Conservation (phyloP, 176 grass and related monocot genomes). For the Avena atlantica region DNA sequence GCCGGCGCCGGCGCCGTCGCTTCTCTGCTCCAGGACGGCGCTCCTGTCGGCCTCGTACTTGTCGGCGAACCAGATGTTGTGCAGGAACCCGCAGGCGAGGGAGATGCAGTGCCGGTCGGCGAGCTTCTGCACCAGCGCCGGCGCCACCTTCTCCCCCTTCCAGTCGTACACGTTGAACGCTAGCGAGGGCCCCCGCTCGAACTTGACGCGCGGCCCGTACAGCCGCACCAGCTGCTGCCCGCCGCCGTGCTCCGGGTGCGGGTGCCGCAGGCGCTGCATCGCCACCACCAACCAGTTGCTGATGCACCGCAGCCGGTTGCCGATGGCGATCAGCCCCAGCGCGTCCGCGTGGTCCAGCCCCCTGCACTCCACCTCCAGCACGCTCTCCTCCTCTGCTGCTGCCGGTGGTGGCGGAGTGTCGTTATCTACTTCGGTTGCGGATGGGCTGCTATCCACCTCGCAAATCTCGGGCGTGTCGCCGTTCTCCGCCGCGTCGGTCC, state of each 20-base stretch:
- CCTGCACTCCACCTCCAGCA: slow-evolving; percentile 71
- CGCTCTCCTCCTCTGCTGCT: slow-evolving; percentile 14
- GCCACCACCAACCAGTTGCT: slow-evolving; percentile 91
- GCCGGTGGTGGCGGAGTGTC: not conserved
- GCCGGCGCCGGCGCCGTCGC: slow-evolving; percentile 33
- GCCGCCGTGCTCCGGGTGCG: slow-evolving; percentile 51
- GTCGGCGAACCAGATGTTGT: slow-evolving; percentile 76
- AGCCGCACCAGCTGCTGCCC: slow-evolving; percentile 62
- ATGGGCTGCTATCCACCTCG: slow-evolving; percentile 23
- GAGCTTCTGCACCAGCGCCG: slow-evolving; percentile 85
- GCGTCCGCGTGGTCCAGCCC: slow-evolving; percentile 82
- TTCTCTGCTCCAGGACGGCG: slow-evolving; percentile 55
- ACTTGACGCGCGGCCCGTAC: slow-evolving; percentile 84
- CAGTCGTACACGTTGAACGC: slow-evolving; percentile 96
- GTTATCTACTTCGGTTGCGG: slow-evolving; percentile 2
- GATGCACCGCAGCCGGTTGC: slow-evolving; percentile 80
- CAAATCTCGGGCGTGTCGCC: slow-evolving; percentile 38
- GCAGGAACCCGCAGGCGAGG: slow-evolving; percentile 74
- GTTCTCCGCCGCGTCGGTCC: not conserved
- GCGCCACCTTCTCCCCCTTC: slow-evolving; percentile 81
- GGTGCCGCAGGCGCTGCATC: slow-evolving; percentile 75
- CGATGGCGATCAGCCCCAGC: slow-evolving; percentile 73
- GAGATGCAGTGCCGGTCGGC: slow-evolving; percentile 87
- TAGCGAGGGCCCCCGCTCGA: slow-evolving; percentile 74
- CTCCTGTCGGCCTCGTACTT: slow-evolving; percentile 56